phyloP scores from a whole-genome alignment of 2,329 filamentous ascomycete genomes.

The Neurospora sp. region DNA sequence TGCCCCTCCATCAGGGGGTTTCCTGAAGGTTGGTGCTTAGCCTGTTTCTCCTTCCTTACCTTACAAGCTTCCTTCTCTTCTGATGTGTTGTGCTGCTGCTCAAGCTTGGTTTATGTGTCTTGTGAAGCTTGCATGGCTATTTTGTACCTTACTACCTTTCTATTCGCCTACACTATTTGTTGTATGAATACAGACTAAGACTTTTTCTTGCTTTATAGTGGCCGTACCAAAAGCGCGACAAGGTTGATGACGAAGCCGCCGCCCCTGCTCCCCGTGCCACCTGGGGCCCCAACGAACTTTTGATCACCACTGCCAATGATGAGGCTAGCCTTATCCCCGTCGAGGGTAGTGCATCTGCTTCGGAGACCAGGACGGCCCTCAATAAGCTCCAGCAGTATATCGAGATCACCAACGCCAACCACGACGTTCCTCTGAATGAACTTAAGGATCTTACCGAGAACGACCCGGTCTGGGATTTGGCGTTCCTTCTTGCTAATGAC shows the following conservation, averaged over 20 bases:
- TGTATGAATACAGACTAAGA: conserved; percentile 34
- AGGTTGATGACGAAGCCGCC: conserved; percentile 57
- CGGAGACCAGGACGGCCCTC: conserved; percentile 5
- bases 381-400: conserved; percentile 1
- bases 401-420: background rate
- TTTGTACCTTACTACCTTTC: conserved; percentile 12
- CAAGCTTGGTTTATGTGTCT: conserved; percentile 1
- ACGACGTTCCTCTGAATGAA: conserved; percentile 1
- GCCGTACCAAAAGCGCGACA: conserved; percentile 73
- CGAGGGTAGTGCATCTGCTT: conserved; percentile 6
- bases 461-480: conserved; percentile 78
- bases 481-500: conserved; percentile 79
- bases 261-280: conserved; percentile 50
- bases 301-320: conserved; percentile 37
- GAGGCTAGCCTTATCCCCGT: conserved; percentile 20
- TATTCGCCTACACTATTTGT: conserved; percentile 17
- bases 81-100: background rate
- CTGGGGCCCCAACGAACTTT: conserved; percentile 65
- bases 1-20: conserved; percentile 49
- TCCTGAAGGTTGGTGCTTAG: conserved; percentile 75
- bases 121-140: background rate
- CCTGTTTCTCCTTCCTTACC: conserved; percentile 24
- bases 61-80: conserved; percentile 3
- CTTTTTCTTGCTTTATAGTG: conserved; percentile 50
- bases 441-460: conserved; percentile 27